Evolutionary conservation across 495 filamentous ascomycete species (phyloP).

Genomic region (Baudoinia panamericana): DNA sequence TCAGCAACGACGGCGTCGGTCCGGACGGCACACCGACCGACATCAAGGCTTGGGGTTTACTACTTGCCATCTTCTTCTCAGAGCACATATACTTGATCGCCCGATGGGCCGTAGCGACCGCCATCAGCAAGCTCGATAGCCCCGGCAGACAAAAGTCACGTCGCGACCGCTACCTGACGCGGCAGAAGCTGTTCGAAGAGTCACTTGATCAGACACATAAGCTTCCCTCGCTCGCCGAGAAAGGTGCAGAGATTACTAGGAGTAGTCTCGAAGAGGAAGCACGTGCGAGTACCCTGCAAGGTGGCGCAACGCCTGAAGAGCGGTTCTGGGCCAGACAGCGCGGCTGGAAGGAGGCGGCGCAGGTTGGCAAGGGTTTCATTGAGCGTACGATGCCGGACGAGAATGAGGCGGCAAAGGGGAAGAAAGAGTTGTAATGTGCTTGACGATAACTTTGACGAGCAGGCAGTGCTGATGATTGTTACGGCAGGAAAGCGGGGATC

Average conservation of each 20-base stretch:
- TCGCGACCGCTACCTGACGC: constrained; percentile 56
- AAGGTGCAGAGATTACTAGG: constrained; percentile 27
- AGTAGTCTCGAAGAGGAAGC: constrained; percentile 58
- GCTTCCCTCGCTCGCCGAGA: constrained; percentile 24
- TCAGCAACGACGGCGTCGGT: constrained; percentile 50
- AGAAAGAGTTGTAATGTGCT: constrained; percentile 44
- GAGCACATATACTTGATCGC: constrained; percentile 76
- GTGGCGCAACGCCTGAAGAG: constrained; percentile 44
- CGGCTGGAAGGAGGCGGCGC: constrained; percentile 46
- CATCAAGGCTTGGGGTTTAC: constrained; percentile 67
- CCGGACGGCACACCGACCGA: constrained; percentile 48
- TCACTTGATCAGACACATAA: constrained; percentile 33
- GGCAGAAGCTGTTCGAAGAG: constrained; percentile 59
- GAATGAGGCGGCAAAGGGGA: constrained; percentile 43
- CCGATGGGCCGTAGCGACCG: constrained; percentile 53
- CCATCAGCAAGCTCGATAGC: constrained; percentile 67
- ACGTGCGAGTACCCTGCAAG: constrained; percentile 39
- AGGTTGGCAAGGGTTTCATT: constrained; percentile 45
- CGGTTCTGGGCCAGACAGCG: constrained; percentile 58
- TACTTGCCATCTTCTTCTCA: constrained; percentile 71
- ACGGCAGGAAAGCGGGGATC: constrained; percentile 3
- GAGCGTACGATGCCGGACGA: constrained; percentile 33
- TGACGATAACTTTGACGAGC: neutral
- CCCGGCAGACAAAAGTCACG: constrained; percentile 74
- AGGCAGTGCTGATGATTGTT: constrained; percentile 2